Conservation (phyloP, 768 basidiomycete species). For the Trametes cubensis region DNA sequence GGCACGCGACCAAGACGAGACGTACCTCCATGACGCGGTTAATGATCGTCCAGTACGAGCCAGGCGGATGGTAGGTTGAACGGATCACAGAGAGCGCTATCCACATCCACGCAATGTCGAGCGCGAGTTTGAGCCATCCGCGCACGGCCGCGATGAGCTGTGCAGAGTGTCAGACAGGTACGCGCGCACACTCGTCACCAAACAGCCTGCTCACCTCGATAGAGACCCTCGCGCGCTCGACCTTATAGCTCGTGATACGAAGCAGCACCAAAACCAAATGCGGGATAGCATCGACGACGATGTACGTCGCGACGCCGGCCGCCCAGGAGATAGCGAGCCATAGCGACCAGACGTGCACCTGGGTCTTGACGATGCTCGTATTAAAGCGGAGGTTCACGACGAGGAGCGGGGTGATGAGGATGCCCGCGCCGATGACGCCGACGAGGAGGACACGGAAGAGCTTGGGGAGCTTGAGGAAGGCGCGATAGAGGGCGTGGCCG, state of each 20-base stretch:
- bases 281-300: slow-evolving; percentile 67
- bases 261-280: slow-evolving; percentile 55
- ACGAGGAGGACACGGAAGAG: slow-evolving; percentile 61
- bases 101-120: slow-evolving; percentile 76
- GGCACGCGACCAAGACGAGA: slow-evolving; percentile 8
- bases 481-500: slow-evolving; percentile 61
- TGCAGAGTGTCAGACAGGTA: not conserved
- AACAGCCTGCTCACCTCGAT: slow-evolving; percentile 53
- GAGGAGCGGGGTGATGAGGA: slow-evolving; percentile 70
- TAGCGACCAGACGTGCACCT: slow-evolving; percentile 67
- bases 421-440: slow-evolving; percentile 57
- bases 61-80: slow-evolving; percentile 58
- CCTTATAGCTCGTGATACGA: slow-evolving; percentile 58
- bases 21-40: slow-evolving; percentile 73
- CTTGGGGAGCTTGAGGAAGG: slow-evolving; percentile 68
- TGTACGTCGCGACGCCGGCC: slow-evolving; percentile 57
- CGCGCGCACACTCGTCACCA: not conserved
- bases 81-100: slow-evolving; percentile 68
- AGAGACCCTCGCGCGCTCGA: slow-evolving; percentile 68
- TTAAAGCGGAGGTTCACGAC: slow-evolving; percentile 67
- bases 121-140: slow-evolving; percentile 68
- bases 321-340: slow-evolving; percentile 75
- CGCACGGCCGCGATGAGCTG: slow-evolving; percentile 71
- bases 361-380: slow-evolving; percentile 47
- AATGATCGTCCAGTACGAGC: slow-evolving; percentile 65